These are phyloP conservation scores for Neckera pumila DNA, from an alignment of 225 moss, liverwort and hornwort genomes.

Conservation along the genomic window DNA sequence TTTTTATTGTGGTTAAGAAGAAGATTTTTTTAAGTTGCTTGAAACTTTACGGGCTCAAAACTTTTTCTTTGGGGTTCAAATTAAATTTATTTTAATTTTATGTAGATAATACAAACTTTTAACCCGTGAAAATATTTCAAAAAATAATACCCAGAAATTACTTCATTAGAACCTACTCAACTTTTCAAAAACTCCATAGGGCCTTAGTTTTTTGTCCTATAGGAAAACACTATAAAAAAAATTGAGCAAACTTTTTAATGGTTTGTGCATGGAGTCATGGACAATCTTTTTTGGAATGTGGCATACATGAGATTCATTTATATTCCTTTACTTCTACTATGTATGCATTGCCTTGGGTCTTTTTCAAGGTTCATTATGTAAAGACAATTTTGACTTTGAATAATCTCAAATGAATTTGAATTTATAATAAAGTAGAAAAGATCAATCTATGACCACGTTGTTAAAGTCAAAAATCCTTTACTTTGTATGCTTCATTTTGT, in stretches of 20 bases:
- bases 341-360: not conserved
- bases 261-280: rapidly evolving
- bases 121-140: not conserved
- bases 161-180: not conserved
- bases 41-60: no score
- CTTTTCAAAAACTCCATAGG: rapidly evolving
- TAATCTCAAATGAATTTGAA: not conserved
- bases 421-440: not conserved
- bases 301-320: not conserved
- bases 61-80: not conserved
- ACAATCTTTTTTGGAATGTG: rapidly evolving
- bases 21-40: not conserved
- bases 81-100: not conserved
- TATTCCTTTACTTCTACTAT: not conserved
- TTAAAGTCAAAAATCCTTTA: rapidly evolving
- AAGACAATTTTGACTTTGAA: not conserved
- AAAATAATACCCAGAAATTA: not conserved
- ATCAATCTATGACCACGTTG: rapidly evolving
- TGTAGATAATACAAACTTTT: not conserved
- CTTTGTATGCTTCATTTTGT: not conserved
- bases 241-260: not conserved
- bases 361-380: not conserved
- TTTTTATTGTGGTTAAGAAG: not conserved
- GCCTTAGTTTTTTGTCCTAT: not conserved
- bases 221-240: no score